Evolutionary conservation across 352 stramenopile species (phyloP), one percentile per base, ranked within the genome.

Genomic region (Detonula confervacea): DNA sequence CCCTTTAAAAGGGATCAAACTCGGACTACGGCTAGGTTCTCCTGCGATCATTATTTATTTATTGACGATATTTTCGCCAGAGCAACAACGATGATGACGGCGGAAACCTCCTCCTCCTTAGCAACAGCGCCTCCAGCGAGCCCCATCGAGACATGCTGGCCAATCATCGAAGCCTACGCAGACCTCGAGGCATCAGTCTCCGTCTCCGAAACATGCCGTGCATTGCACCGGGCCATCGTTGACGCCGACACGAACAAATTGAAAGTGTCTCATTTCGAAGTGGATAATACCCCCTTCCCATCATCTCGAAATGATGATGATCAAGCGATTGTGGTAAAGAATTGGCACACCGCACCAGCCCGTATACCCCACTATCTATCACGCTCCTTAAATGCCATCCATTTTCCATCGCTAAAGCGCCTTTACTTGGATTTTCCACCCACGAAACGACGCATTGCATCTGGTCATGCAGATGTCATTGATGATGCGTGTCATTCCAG

Each of bases 91-190:
- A n/a, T n/a, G n/a, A n/a, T n/a, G n/a, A n/a, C n/a, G n/a, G n/a
- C n/a, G n/a, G n/a, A n/a, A n/a, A n/a, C n/a, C n/a, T n/a, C n/a
- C n/a, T n/a, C n/a, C n/a, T n/a, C n/a, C n/a, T n/a, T n/a, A n/a
- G n/a, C n/a, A n/a, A n/a, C n/a, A n/a, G n/a, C n/a, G n/a, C n/a
- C n/a, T n/a, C n/a, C n/a, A n/a, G n/a, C n/a, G n/a, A n/a, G n/a
- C n/a, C n/a, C n/a, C n/a, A n/a, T n/a, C n/a, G n/a, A 73, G 46
- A 73, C 27, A 35, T 73, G 65, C 37, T 60, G 47, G 30, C 35
- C 29, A 47, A 56, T 33, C 12, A 35, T 73, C 16, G 65, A 73
- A 57, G 22, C 33, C 29, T 73, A 27, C 30, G 4, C 25, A 30
- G 65, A 73, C 27, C 49, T 73, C 2, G 65, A 73, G 59, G 29